These are phyloP conservation scores for Thelephora aurantiotincta DNA, from an alignment of 768 basidiomycete genomes.

Conservation along the genomic window DNA sequence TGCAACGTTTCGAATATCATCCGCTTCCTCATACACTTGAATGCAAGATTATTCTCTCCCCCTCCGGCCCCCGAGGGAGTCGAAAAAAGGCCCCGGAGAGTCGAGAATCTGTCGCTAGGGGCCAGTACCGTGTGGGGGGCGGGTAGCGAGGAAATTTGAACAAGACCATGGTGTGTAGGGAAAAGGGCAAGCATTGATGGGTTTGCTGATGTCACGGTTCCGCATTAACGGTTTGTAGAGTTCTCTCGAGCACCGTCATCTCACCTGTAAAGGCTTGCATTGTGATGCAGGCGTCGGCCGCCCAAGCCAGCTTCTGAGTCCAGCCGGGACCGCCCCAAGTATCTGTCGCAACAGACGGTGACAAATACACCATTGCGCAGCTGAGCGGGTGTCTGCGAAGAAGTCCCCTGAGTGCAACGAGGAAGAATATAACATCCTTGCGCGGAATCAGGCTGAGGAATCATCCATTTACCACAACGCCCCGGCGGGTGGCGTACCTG, in stretches of 20 bases:
- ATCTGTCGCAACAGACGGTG: conserved; percentile 46
- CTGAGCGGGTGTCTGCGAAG: conserved; percentile 42
- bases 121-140: conserved; percentile 58
- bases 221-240: background rate
- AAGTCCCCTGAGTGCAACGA: conserved; percentile 49
- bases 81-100: conserved; percentile 64
- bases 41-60: conserved; percentile 95
- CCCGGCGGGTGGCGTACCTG: conserved; percentile 24
- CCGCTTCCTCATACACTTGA: conserved; percentile 80
- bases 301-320: conserved; percentile 68
- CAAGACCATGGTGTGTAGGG: conserved; percentile 76
- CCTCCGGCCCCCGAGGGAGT: conserved; percentile 35
- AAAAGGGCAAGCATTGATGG: conserved; percentile 63
- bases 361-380: conserved; percentile 56
- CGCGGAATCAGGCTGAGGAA: background rate
- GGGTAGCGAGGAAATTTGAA: conserved; percentile 68
- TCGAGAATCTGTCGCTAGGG: conserved; percentile 72
- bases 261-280: conserved; percentile 70
- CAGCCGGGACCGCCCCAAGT: conserved; percentile 53
- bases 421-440: conserved; percentile 59
- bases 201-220: conserved; percentile 35
- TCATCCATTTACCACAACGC: conserved; percentile 1
- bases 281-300: conserved; percentile 61
- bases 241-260: conserved; percentile 11
- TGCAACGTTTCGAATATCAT: conserved; percentile 87